Evolutionary conservation across 768 basidiomycete species (phyloP).

Genomic region (Leccinum subgranulosum): DNA sequence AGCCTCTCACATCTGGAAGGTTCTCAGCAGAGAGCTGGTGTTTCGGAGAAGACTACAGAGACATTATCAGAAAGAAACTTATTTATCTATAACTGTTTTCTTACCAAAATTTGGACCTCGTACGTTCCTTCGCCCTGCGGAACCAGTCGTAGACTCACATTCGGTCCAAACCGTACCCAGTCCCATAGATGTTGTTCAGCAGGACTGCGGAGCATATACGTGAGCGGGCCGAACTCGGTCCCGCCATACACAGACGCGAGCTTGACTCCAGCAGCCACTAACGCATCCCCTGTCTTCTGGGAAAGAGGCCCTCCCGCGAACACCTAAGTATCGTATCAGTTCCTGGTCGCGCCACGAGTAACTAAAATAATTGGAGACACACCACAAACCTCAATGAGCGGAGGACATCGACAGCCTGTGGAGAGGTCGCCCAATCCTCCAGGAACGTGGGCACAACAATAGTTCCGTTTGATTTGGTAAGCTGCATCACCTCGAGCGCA

Average conservation of each 20-base stretch:
- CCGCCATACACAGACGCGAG: constrained; percentile 34
- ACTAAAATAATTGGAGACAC: neutral
- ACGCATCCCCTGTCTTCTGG: constrained; percentile 31
- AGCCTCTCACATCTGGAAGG: constrained; percentile 37
- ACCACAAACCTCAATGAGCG: constrained; percentile 20
- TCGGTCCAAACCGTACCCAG: constrained; percentile 28
- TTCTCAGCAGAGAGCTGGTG: constrained; percentile 34
- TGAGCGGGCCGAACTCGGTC: constrained; percentile 36
- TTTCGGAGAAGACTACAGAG: constrained; percentile 24
- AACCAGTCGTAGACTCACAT: constrained; percentile 29
- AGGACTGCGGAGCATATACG: constrained; percentile 9
- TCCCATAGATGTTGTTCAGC: constrained; percentile 34
- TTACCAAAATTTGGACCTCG: constrained; percentile 37
- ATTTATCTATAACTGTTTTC: neutral
- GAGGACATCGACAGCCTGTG: constrained; percentile 20
- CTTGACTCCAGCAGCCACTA: constrained; percentile 34
- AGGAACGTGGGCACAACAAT: constrained; percentile 23
- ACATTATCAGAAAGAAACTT: neutral
- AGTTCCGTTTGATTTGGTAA: constrained; percentile 14
- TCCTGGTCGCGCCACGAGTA: neutral
- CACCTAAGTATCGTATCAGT: constrained; percentile 17
- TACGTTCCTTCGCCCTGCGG: constrained; percentile 36
- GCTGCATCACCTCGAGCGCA: constrained; percentile 14
- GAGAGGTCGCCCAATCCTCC: constrained; percentile 18
- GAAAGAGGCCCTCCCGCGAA: constrained; percentile 38